Evolutionary conservation across 805 yeast species (phyloP), one percentile per base, ranked within the genome.

Genomic region (Candida ficus): DNA sequence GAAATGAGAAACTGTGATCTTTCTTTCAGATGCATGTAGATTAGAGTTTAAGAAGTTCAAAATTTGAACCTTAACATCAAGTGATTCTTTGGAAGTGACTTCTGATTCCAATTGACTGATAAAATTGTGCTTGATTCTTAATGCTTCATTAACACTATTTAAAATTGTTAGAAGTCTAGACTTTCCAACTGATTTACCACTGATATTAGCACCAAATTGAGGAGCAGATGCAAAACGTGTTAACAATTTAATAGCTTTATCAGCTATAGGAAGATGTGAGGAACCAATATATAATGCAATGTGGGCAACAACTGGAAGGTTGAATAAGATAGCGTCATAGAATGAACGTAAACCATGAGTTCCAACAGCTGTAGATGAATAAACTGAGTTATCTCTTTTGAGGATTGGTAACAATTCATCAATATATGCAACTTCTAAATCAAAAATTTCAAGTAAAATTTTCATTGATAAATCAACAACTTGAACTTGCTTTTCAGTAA

Each of bases 81-180:
- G 58, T 14, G 64, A 62, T 7, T 66, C 61, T 7, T 64, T 58
- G n/a, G 54, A 48, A 1, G 62, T 60, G 29, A 71, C 66, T 7
- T 67, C 66, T 6, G 76, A 51, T 33, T 75, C 80, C 18, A 83
- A 52, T 53, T 87, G 95, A 30, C 77, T 74, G 31, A 86, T 78
- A 44, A 89, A 79, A 0, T 88, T 78, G 49, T 75, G 76, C 44
- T 83, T 76, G 29, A 91, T 83, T 48, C 90, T 71, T 2, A 73
- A 65, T 0, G 95, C 78, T 49, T 90, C 96, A 49, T 86, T 86
- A 25, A 84, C 76, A 13, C 89, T 81, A 51, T 81, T 83, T 39
- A 84, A 71, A 29, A 85, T 70, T 0, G 87, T 78, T 35, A 90
- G 60, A 12, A 91, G 62, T 48, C 89, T 76, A 46, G 80, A 80